These are phyloP conservation scores for Cyclotella kingstonii DNA, from an alignment of 108 stramenopile genomes.

Conservation along the genomic window DNA sequence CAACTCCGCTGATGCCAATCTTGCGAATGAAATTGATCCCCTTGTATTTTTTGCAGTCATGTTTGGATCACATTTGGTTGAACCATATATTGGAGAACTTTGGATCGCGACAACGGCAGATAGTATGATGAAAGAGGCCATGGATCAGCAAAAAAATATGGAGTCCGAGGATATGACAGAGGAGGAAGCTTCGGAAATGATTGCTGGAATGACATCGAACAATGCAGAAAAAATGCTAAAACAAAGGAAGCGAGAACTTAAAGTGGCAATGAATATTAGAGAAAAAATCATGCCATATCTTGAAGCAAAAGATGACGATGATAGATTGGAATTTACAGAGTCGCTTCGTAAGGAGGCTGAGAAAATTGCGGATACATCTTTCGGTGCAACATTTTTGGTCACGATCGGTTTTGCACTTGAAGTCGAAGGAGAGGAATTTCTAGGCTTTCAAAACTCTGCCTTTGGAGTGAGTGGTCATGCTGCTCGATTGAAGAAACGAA, in stretches of 20 bases:
- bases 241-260: slow-evolving; percentile 76
- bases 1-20: slow-evolving; percentile 42
- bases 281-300: slow-evolving; percentile 61
- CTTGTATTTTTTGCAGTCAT: slow-evolving; percentile 85
- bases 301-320: slow-evolving; percentile 55
- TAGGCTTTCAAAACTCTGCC: slow-evolving; percentile 70
- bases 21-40: slow-evolving; percentile 77
- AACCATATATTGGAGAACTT: slow-evolving; percentile 85
- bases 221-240: slow-evolving; percentile 45
- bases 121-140: slow-evolving; percentile 71
- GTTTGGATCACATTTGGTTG: slow-evolving; percentile 81
- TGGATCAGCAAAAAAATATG: slow-evolving; percentile 39
- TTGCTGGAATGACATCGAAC: slow-evolving; percentile 23
- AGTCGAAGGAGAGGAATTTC: slow-evolving; percentile 72
- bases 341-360: slow-evolving; percentile 54
- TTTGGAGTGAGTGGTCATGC: slow-evolving; percentile 74
- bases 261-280: slow-evolving; percentile 64
- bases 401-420: slow-evolving; percentile 76
- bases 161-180: slow-evolving; percentile 53
- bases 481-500: slow-evolving; percentile 61
- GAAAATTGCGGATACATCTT: slow-evolving; percentile 71
- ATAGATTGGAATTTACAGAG: slow-evolving; percentile 33
- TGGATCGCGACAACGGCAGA: slow-evolving; percentile 85
- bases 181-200: slow-evolving; percentile 49
- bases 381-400: slow-evolving; percentile 69